Evolutionary conservation across 306 rosid species (phyloP), one percentile per base, ranked within the genome.

Genomic region (Erythrophleum fordii): DNA sequence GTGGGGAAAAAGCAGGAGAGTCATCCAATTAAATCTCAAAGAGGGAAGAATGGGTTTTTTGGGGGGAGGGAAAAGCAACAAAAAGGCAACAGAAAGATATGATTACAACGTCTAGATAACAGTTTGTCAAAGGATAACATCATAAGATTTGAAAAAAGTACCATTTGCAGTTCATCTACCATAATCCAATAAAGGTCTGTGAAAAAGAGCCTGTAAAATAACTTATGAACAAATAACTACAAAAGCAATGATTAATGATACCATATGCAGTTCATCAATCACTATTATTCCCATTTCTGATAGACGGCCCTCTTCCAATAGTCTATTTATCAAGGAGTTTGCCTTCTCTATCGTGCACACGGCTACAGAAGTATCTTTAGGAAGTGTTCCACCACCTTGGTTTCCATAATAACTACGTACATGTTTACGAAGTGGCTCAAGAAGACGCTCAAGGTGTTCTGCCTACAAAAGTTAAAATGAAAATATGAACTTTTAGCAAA

Each of bases 281-380:
- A 95, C 99, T 16, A 95, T 89, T 79, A 95, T 91, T 85, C 98
- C 99, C 91, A 95, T 85, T 88, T 95, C 99, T 67, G 96, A 93
- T 67, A 95, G 83, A 67, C 99, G 95, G 8, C 95, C 94, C 80
- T 95, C 97, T 85, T 95, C 99, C 87, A 93, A 83, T 86, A 95
- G 72, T 87, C 90, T 91, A 94, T 95, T 95, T 66, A 95, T 73
- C 75, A 95, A 81, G 11, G 91, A 93, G 86, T 95, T 95, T 60
- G 99, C 99, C 91, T 95, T 95, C 90, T 95, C 99, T 85, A 95
- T 95, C 71, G 98, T 95, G 91, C 99, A 95, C 55, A 95, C 95
- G 72, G 96, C 99, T 53, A 95, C 93, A 69, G 99, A 87, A 80
- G 99, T 95, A 80, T 95, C 98, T 91, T 91, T 93, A 69, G 97